phyloP scores from a whole-genome alignment of 1,284 basidiomycete genomes.

The Tilletia walkeri region DNA sequence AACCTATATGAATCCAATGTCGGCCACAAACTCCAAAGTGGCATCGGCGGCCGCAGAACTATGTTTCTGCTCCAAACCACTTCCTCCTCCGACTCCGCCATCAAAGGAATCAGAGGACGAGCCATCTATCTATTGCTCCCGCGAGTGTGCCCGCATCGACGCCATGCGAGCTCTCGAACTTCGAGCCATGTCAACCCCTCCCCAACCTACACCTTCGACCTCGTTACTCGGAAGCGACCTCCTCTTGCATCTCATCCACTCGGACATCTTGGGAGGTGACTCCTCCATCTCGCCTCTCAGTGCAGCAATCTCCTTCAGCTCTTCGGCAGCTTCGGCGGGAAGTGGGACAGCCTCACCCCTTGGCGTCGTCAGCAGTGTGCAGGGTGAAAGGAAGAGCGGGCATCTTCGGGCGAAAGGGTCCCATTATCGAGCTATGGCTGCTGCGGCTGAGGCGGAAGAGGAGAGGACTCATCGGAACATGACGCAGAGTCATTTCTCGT shows the following conservation, averaged over 20 bases:
- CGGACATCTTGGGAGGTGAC: background rate
- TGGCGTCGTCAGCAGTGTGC: background rate
- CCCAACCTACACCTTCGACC: background rate
- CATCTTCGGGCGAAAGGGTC: background rate
- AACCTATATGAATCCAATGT: background rate
- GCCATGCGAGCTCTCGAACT: conserved; percentile 15
- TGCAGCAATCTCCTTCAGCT: background rate
- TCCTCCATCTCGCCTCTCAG: background rate
- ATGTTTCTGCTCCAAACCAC: conserved; percentile 12
- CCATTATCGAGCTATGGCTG: conserved; percentile 1
- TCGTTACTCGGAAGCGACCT: background rate
- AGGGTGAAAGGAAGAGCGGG: background rate
- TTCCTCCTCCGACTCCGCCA: background rate
- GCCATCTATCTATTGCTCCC: conserved; percentile 10
- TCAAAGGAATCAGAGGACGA: background rate
- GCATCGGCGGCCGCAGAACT: background rate
- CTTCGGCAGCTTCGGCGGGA: background rate
- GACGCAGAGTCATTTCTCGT: background rate
- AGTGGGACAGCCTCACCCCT: too few relatives aligned
- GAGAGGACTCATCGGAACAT: background rate
- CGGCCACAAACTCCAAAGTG: background rate
- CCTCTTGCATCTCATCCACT: background rate
- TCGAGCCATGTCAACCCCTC: background rate
- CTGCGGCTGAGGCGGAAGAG: background rate
- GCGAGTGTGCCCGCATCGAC: background rate